Percentiles rank a stretch among this genome's conserved stretches.
phyloP scores from a whole-genome alignment of 176 grass and related monocot genomes.

The Echinochloa phyllopogon region DNA sequence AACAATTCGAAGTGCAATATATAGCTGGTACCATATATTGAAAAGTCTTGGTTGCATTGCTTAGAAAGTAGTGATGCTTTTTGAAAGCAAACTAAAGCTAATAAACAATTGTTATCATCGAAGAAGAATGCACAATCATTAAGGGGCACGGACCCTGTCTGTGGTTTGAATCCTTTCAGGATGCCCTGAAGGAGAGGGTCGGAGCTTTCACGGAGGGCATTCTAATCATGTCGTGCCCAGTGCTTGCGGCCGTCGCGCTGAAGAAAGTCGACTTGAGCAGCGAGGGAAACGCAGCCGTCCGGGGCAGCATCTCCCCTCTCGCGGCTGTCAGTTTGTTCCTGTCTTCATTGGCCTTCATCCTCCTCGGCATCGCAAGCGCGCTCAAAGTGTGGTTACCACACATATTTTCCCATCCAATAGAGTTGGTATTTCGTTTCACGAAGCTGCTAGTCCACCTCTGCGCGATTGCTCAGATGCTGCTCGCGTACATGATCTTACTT shows the following conservation, averaged over 20 bases:
- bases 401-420: neutral
- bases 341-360: neutral
- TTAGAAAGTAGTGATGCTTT: no score
- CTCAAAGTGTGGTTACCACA: neutral
- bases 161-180: neutral
- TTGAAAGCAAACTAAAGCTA: no score
- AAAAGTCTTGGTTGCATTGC: no score
- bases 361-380: neutral
- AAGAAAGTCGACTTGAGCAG: neutral
- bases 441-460: neutral
- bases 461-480: neutral
- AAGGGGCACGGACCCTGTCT: no score
- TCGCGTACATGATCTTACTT: neutral
- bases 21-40: no score
- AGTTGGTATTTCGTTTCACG: neutral
- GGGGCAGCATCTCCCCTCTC: neutral
- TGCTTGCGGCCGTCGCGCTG: neutral
- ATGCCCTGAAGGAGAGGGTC: neutral
- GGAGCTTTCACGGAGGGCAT: neutral
- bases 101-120: no score
- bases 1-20: no score
- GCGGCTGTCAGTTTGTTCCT: neutral
- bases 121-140: no score
- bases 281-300: neutral
- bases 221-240: conserved; percentile 4